Evolutionary conservation across 2,329 filamentous ascomycete genomes (phyloP).

Genomic region (Plenodomus lindquistii): DNA sequence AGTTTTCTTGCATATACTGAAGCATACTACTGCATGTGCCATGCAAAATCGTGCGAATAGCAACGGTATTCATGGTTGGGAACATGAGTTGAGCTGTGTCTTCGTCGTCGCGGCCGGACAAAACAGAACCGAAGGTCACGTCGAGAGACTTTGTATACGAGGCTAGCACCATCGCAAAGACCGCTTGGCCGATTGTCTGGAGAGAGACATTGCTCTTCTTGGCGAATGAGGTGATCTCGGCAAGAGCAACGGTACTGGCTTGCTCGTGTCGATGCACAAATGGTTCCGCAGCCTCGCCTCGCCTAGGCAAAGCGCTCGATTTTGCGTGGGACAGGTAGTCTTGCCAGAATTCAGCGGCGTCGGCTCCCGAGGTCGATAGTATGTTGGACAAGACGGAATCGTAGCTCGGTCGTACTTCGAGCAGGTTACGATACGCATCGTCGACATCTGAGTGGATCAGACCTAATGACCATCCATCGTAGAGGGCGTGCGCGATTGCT

Average conservation of each 20-base stretch:
- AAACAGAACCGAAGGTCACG: conserved; percentile 78
- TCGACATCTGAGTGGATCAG: conserved; percentile 73
- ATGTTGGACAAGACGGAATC: conserved; percentile 61
- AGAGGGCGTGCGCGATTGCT: conserved; percentile 83
- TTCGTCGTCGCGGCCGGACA: conserved; percentile 81
- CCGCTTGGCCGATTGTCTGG: conserved; percentile 75
- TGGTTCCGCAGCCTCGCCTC: conserved; percentile 7
- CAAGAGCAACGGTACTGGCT: conserved; percentile 48
- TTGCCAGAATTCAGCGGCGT: conserved; percentile 70
- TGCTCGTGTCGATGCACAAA: conserved; percentile 52
- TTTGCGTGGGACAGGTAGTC: conserved; percentile 63
- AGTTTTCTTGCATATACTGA: conserved; percentile 71
- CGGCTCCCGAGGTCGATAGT: conserved; percentile 51
- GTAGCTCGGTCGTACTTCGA: conserved; percentile 52
- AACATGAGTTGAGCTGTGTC: conserved; percentile 72
- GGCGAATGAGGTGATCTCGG: conserved; percentile 63
- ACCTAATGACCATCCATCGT: conserved; percentile 83
- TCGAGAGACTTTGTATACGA: conserved; percentile 67
- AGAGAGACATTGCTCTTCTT: conserved; percentile 68
- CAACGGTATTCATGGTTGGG: conserved; percentile 90
- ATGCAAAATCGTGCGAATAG: conserved; percentile 72
- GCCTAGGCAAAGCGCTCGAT: conserved; percentile 46
- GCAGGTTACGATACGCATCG: conserved; percentile 61
- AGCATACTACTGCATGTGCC: conserved; percentile 68
- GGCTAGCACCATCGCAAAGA: conserved; percentile 74